Evolutionary conservation across 768 basidiomycete species (phyloP).

Genomic region (Psilocybe subaeruginosa): DNA sequence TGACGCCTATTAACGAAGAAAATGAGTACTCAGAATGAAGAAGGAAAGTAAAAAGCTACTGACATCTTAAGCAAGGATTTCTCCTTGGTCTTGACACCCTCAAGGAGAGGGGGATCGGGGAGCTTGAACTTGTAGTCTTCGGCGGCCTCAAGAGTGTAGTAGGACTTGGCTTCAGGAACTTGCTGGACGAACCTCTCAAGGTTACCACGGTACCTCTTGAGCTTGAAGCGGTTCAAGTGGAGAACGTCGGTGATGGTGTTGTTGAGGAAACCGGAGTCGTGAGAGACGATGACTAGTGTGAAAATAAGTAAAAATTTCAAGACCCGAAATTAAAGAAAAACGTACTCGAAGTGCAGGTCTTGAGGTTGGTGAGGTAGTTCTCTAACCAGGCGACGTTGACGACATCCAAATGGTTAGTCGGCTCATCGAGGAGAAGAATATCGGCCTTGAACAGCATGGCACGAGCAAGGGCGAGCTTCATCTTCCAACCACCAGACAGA

Average conservation of each 20-base stretch:
- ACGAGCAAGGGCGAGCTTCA: slow-evolving; percentile 97
- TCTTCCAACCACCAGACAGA: slow-evolving; percentile 99
- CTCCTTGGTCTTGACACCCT: slow-evolving; percentile 99
- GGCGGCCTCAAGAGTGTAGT: slow-evolving; percentile 93
- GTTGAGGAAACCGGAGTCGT: slow-evolving; percentile 97
- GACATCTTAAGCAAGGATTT: slow-evolving; percentile 94
- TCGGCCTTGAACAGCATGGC: slow-evolving; percentile 99
- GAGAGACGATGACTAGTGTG: slow-evolving; percentile 87
- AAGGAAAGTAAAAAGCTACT: slow-evolving; percentile 4
- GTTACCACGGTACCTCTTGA: slow-evolving; percentile 94
- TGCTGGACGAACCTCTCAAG: slow-evolving; percentile 92
- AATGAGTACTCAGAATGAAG: slow-evolving; percentile 1
- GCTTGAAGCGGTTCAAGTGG: slow-evolving; percentile 98
- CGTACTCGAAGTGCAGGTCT: slow-evolving; percentile 89
- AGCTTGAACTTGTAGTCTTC: slow-evolving; percentile 99
- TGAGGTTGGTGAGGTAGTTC: slow-evolving; percentile 86
- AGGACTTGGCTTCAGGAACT: slow-evolving; percentile 97
- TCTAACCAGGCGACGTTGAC: slow-evolving; percentile 98
- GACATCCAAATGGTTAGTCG: slow-evolving; percentile 96
- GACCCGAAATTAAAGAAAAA: slow-evolving; percentile 19
- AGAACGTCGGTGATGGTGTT: slow-evolving; percentile 98
- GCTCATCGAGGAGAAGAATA: slow-evolving; percentile 95
- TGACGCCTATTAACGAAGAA: slow-evolving; percentile 53
- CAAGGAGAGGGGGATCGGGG: slow-evolving; percentile 94
- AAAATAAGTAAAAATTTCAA: slow-evolving; percentile 9